Base-by-base conservation (phyloP, 2,329 filamentous ascomycete genomes). In the Neopestalotiopsis sp. region DNA sequence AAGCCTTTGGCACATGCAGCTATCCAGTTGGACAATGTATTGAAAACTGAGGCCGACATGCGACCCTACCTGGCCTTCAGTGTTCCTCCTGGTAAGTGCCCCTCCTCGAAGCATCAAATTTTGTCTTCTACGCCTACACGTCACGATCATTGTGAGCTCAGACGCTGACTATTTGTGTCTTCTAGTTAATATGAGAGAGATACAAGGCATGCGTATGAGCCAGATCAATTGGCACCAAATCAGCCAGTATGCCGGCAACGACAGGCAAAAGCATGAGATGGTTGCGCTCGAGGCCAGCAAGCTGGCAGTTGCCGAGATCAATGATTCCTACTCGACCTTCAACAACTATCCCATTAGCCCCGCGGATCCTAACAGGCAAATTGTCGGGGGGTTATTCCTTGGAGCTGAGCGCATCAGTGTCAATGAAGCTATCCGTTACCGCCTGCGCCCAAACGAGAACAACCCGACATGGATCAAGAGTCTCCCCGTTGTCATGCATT, bases 21-120 rank as follows among this genome's bases (percentile, higher is more conserved):
- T 6, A 79, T 83, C 5, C 79, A 74, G 20, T 80, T 84, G 61
- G 77, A 78, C 34, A 76, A 79, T 24, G 79, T 85, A 5, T 71
- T 74, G 42, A 86, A 85, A 69, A 62, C 74, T 0, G 79, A 82
- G 61, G 74, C 71, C 4, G 83, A 85, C 20, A 80, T 87, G 72
- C 81, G 85, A 2, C 85, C 85, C 1, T 87, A 86, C 71, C 79
- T 86, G 53, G 84, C 85, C 12, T 87, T 86, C 68, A 86, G 83
- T 12, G 84, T 87, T 1, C 85, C 85, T 0, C 77, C 78, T 30
- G 66, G 66, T 67, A 56, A 10, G 66, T 45, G 32, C 57, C 6
- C 20, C 4, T 65, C 20, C 13, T 17, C 38, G 14, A 24, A 32
- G 40, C 24, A 13, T 65, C 32, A 34, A 28, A n/a, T 24, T 38